Evolutionary conservation across 2,329 filamentous ascomycete species (phyloP).

Genomic region (Orbilia brochopaga): DNA sequence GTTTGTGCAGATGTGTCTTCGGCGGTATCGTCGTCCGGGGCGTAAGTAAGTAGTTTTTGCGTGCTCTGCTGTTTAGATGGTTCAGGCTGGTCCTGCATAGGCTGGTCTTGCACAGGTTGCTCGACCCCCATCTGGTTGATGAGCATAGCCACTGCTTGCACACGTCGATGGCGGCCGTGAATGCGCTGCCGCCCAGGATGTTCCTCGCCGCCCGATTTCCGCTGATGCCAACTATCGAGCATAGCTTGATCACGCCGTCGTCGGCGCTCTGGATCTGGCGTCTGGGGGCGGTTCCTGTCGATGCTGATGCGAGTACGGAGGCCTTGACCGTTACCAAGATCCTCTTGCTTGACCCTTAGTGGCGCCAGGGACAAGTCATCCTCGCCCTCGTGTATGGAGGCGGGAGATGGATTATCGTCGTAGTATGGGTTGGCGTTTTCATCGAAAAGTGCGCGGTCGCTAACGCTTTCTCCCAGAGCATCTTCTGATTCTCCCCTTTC

Average conservation of each 20-base stretch:
- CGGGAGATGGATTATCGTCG: not conserved
- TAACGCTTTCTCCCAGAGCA: not conserved
- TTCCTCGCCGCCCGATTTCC: not conserved
- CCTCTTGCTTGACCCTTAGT: not conserved
- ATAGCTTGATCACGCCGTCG: not conserved
- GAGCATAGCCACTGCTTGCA: no score
- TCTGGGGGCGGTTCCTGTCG: not conserved
- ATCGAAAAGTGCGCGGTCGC: not conserved
- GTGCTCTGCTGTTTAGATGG: no score
- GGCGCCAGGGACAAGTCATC: not conserved
- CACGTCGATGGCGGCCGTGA: no score
- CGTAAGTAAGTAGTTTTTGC: not conserved
- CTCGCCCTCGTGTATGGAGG: not conserved
- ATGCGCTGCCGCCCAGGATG: not conserved
- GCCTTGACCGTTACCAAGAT: not conserved
- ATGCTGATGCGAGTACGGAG: not conserved
- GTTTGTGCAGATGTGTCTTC: not conserved
- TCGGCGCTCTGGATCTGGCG: not conserved
- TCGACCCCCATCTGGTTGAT: no score
- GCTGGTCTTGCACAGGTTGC: no score
- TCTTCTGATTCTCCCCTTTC: not conserved
- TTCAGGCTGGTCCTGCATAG: no score
- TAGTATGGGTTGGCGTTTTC: not conserved
- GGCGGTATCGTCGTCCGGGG: not conserved
- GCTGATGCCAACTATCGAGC: not conserved